phyloP scores from a whole-genome alignment of 768 basidiomycete genomes.

The Asterophora lycoperdoides region DNA sequence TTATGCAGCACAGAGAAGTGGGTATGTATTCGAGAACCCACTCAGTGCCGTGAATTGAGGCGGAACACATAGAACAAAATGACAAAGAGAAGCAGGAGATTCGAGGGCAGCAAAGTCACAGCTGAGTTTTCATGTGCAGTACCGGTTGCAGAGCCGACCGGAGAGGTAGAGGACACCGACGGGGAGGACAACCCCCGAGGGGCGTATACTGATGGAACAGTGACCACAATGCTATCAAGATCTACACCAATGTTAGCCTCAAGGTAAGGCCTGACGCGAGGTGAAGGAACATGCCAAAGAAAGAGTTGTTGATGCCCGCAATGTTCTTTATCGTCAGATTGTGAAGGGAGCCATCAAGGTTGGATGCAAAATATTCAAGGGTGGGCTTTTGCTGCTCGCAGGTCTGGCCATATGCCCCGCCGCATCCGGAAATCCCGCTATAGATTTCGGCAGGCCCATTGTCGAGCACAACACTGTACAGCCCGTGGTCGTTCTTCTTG shows the following conservation, averaged over 20 bases:
- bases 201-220: slow-evolving; percentile 37
- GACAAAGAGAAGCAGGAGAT: slow-evolving; percentile 5
- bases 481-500: slow-evolving; percentile 46
- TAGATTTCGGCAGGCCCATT: slow-evolving; percentile 27
- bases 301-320: slow-evolving; percentile 40
- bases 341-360: slow-evolving; percentile 35
- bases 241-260: slow-evolving; percentile 22
- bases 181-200: slow-evolving; percentile 26
- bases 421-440: slow-evolving; percentile 43
- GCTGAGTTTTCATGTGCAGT: slow-evolving; percentile 1
- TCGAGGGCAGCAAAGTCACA: background rate
- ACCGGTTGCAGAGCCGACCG: background rate
- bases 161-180: background rate
- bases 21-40: background rate
- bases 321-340: slow-evolving; percentile 35
- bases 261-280: background rate
- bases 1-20: background rate
- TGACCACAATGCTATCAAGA: slow-evolving; percentile 41
- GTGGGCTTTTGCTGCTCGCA: slow-evolving; percentile 45
- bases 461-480: slow-evolving; percentile 40
- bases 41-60: background rate
- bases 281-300: slow-evolving; percentile 32
- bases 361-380: slow-evolving; percentile 39
- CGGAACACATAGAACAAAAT: slow-evolving; percentile 3
- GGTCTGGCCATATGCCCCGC: slow-evolving; percentile 39